Evolutionary conservation across 2,329 filamentous ascomycete species (phyloP).

Genomic region (Fusarium aywerte): DNA sequence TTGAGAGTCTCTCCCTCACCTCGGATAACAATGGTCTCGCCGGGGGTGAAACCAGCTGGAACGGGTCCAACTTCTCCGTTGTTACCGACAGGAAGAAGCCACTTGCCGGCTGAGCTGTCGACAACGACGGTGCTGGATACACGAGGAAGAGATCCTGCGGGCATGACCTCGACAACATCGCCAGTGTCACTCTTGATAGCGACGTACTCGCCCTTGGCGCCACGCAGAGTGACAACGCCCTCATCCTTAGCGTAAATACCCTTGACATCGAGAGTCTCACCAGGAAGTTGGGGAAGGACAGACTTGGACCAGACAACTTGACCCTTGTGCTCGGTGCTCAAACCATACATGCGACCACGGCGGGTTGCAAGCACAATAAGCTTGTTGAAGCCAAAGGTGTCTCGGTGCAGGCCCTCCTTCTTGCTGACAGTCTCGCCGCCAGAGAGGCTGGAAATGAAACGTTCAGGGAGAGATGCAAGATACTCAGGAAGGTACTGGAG

Average conservation of each 20-base stretch:
- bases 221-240: constrained; percentile 67
- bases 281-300: constrained; percentile 66
- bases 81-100: constrained; percentile 63
- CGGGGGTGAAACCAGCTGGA: constrained; percentile 58
- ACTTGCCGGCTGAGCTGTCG: constrained; percentile 62
- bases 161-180: constrained; percentile 59
- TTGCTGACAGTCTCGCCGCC: constrained; percentile 62
- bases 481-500: constrained; percentile 80
- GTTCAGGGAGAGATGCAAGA: constrained; percentile 74
- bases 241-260: constrained; percentile 72
- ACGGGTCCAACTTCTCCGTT: constrained; percentile 62
- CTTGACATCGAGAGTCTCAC: constrained; percentile 72
- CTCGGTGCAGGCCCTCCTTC: constrained; percentile 65
- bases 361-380: constrained; percentile 82
- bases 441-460: constrained; percentile 72
- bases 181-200: constrained; percentile 65
- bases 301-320: constrained; percentile 79
- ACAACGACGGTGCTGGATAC: constrained; percentile 61
- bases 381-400: constrained; percentile 91
- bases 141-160: constrained; percentile 46
- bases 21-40: constrained; percentile 65
- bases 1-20: constrained; percentile 61
- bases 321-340: constrained; percentile 81
- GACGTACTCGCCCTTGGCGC: constrained; percentile 70
- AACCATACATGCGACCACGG: constrained; percentile 80